Evolutionary conservation across 345 rosid species (phyloP), one percentile per base, ranked within the genome.

Genomic region (Gossypioides kirkii): DNA sequence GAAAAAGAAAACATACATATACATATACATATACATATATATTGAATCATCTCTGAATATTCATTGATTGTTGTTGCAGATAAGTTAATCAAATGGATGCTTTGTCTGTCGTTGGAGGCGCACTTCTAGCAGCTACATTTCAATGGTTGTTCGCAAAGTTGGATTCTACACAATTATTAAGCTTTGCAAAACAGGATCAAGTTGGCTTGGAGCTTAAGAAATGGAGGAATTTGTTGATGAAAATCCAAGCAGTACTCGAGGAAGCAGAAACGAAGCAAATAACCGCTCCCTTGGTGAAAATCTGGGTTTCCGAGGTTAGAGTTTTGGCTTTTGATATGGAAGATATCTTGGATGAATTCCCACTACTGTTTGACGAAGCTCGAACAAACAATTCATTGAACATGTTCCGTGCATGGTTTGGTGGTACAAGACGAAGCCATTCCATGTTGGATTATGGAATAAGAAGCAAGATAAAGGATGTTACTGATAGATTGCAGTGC

Each of bases 211-310:
- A 65, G 42, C 26, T 74, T 4, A 54, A 53, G 64, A 41, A 69
- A 14, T 78, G 74, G 81, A 58, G 16, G 69, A 69, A 1, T 20
- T 32, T 28, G 22, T 11, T 74, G 32, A 11, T 20, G 56, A 54
- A 46, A 43, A 20, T 71, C 28, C 53, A 7, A 7, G 63, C 63
- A 0, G 74, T 71, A 12, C 73, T 79, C 2, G 49, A 63, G 6
- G 73, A 72, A 50, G 79, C 76, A 4, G 82, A 79, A 69, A 75
- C 54, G 43, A 75, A 66, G 70, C 73, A 72, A 64, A 38, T 75
- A 41, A 65, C 46, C 2, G 41, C 42, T 55, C 55, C 55, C 1
- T 0, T 22, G 16, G 65, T 79, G 46, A 72, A 68, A 56, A 10
- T n/a, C 23, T 79, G 82, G 82, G 38, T 79, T 43, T 54, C 56